Percentiles rank a stretch among this genome's conserved stretches.
phyloP scores from a whole-genome alignment of 2,329 filamentous ascomycete species.

The Cercospora zeina region DNA sequence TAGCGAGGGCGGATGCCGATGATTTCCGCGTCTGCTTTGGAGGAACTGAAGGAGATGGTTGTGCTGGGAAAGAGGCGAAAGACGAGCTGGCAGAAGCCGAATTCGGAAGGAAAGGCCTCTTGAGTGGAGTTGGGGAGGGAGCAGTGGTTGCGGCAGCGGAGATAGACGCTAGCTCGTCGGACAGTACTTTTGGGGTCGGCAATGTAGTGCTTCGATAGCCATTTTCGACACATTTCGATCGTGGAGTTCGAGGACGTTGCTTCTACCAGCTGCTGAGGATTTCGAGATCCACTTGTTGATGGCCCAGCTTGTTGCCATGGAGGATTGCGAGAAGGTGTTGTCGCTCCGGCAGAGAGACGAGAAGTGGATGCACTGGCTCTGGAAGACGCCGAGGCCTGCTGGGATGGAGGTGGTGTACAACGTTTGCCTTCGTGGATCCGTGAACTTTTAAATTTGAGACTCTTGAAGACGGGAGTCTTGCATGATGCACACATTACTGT shows the following conservation, averaged over 20 bases:
- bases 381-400: neutral
- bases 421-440: neutral
- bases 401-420: neutral
- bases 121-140: neutral
- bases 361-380: neutral
- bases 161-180: neutral
- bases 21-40: neutral
- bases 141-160: neutral
- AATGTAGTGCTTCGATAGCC: conserved; percentile 7
- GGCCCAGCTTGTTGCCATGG: neutral
- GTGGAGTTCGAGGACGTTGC: neutral
- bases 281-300: neutral
- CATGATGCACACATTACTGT: neutral
- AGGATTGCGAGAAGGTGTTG: neutral
- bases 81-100: neutral
- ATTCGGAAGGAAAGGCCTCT: neutral
- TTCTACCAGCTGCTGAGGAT: neutral
- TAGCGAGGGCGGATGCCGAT: neutral
- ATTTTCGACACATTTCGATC: neutral
- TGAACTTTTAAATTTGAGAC: neutral
- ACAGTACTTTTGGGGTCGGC: neutral
- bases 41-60: neutral
- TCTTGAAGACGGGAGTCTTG: neutral
- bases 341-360: no score
- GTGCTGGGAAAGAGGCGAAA: neutral